Evolutionary conservation across 2,329 filamentous ascomycete species (phyloP), one percentile per base, ranked within the genome.

Genomic region (Ascochyta clinopodiicola): DNA sequence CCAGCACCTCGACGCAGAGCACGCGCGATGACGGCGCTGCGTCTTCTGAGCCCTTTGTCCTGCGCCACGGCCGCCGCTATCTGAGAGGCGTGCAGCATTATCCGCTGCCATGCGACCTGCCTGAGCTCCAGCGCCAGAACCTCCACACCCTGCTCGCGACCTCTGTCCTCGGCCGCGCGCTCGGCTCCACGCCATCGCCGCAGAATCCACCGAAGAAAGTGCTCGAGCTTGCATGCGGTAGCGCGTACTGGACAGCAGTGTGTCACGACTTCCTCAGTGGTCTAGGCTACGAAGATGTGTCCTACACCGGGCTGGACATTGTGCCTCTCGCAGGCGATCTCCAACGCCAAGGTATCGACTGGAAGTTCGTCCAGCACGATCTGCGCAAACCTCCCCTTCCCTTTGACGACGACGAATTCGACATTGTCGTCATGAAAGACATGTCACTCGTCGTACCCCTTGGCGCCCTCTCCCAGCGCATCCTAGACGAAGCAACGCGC

Each of bases 301-400:
- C 86, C 5, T 96, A 96, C 71, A 91, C 89, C 0, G 93, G 92
- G 1, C 77, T 96, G 36, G 92, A 96, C 71, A 86, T 96, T 51
- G 89, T 90, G 8, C 88, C 90, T 4, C 74, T 94, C 22, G 87
- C 89, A 7, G 83, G 85, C 31, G 83, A 87, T 62, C 71, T 88
- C 63, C 78, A 82, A 65, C 86, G 87, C 64, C 87, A 88, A 65
- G 90, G 91, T 43, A 89, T 96, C 81, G 88, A 90, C 62, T 96
- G 92, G 92, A 86, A 82, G 10, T 97, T 96, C 72, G 85, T 96
- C 48, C 90, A 93, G 70, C 92, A 96, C 72, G 93, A 97, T 74
- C 78, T 96, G 60, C 88, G 91, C 55, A 84, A 85, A 56, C 40
- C 83, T 2, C 91, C 91, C 0, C 85, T 93, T 67, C 94, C 94